Evolutionary conservation across 768 basidiomycete species (phyloP).

Genomic region (Mycena venus): DNA sequence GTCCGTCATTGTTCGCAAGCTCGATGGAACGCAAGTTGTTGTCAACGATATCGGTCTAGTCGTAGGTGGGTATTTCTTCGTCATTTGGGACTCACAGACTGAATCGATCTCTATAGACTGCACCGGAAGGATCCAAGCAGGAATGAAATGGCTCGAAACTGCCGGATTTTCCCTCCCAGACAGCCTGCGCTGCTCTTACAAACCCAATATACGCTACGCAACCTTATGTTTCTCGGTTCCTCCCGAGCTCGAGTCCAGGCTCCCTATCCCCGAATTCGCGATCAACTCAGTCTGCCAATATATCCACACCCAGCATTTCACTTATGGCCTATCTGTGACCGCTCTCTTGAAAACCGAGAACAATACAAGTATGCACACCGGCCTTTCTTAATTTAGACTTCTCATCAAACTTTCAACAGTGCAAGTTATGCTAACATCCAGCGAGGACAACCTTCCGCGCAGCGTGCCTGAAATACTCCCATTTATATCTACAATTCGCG

Average conservation of each 20-base stretch:
- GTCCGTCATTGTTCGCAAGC: conserved; percentile 28
- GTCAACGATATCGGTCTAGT: conserved; percentile 26
- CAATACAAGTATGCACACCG: conserved; percentile 22
- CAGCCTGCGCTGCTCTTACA: conserved; percentile 13
- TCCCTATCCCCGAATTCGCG: conserved; percentile 11
- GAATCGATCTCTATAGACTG: conserved; percentile 32
- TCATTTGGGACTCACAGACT: conserved; percentile 19
- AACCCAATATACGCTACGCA: conserved; percentile 13
- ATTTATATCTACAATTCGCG: conserved; percentile 6
- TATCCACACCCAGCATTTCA: conserved; percentile 12
- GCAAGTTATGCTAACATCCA: conserved; percentile 13
- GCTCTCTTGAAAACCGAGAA: conserved; percentile 27
- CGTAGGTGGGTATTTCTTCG: conserved; percentile 13
- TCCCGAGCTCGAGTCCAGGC: conserved; percentile 8
- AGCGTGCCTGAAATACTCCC: conserved; percentile 7
- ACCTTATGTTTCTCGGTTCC: conserved; percentile 9
- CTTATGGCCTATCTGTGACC: conserved; percentile 7
- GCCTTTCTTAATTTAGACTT: background rate
- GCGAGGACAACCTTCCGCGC: conserved; percentile 13
- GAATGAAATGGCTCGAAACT: conserved; percentile 10
- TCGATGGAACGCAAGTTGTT: conserved; percentile 14
- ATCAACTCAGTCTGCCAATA: conserved; percentile 10
- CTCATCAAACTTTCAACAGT: conserved; percentile 16
- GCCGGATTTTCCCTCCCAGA: conserved; percentile 15
- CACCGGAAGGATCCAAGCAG: conserved; percentile 10